Evolutionary conservation across 768 basidiomycete genomes (phyloP).

Genomic region (Tulasnella sp.): DNA sequence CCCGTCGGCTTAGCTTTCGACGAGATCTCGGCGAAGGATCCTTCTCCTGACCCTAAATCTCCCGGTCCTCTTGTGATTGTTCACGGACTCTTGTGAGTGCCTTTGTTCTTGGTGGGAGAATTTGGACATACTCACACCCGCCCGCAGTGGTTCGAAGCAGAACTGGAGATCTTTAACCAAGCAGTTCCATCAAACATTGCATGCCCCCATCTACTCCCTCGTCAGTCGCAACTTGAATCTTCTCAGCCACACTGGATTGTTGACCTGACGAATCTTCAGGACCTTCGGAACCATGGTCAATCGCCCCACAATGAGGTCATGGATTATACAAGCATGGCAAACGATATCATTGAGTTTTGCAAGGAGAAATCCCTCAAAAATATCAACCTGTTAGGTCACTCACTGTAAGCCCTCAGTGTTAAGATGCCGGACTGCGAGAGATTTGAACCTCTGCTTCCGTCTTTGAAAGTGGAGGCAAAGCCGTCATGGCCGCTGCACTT

Average conservation of each 20-base stretch:
- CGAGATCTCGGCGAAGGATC: neutral
- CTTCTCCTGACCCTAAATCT: neutral
- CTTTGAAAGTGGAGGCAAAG: slow-evolving; percentile 74
- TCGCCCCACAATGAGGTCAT: slow-evolving; percentile 70
- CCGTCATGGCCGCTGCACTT: slow-evolving; percentile 64
- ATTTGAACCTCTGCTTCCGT: neutral
- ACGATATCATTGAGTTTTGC: slow-evolving; percentile 66
- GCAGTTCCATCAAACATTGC: slow-evolving; percentile 55
- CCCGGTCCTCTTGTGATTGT: slow-evolving; percentile 30
- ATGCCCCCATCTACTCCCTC: slow-evolving; percentile 37
- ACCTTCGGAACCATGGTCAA: slow-evolving; percentile 82
- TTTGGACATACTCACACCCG: neutral
- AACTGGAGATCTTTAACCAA: slow-evolving; percentile 83
- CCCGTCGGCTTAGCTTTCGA: slow-evolving; percentile 14
- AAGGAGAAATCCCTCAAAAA: slow-evolving; percentile 36
- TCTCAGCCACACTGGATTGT: too few species aligned
- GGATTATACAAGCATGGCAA: slow-evolving; percentile 71
- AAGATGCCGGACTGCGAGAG: neutral
- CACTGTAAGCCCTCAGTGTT: slow-evolving; percentile 53
- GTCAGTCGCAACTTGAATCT: neutral
- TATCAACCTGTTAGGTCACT: slow-evolving; percentile 78
- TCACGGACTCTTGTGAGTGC: neutral
- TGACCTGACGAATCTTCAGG: slow-evolving; percentile 36
- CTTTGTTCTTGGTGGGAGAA: neutral
- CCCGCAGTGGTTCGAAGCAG: slow-evolving; percentile 68